These are phyloP conservation scores for Colletotrichum spinosum DNA, from an alignment of 2,329 filamentous ascomycete genomes.

Conservation along the genomic window DNA sequence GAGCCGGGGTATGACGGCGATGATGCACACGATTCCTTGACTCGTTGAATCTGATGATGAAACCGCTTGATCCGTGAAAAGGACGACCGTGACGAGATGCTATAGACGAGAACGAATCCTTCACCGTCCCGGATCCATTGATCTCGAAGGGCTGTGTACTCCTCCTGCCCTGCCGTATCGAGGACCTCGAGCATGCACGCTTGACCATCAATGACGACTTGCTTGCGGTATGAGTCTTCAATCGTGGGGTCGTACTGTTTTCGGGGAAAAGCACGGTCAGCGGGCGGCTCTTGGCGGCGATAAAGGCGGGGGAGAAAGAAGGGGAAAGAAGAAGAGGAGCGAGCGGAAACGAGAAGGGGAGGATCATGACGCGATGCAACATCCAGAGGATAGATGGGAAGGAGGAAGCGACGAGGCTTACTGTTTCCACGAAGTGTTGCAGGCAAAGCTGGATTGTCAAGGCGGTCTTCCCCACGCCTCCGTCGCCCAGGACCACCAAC, in stretches of 20 bases:
- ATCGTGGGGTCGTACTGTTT: slow-evolving; percentile 85
- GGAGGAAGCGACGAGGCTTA: slow-evolving; percentile 54
- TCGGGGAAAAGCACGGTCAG: slow-evolving; percentile 29
- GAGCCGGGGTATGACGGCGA: slow-evolving; percentile 83
- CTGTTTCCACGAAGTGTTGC: slow-evolving; percentile 97
- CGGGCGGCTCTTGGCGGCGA: slow-evolving; percentile 35
- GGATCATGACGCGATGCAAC: slow-evolving; percentile 5
- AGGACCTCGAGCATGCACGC: slow-evolving; percentile 98
- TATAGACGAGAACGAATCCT: slow-evolving; percentile 97
- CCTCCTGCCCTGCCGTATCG: slow-evolving; percentile 97
- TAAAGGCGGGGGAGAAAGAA: slow-evolving; percentile 28
- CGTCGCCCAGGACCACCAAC: slow-evolving; percentile 93
- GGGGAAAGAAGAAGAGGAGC: slow-evolving; percentile 24
- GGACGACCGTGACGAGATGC: slow-evolving; percentile 95
- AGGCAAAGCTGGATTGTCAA: slow-evolving; percentile 96
- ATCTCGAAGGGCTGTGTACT: slow-evolving; percentile 95
- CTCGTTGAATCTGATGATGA: slow-evolving; percentile 95
- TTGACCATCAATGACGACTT: slow-evolving; percentile 92
- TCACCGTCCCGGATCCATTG: slow-evolving; percentile 99
- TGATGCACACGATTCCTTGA: slow-evolving; percentile 88
- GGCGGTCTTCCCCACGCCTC: slow-evolving; percentile 93
- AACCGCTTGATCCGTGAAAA: slow-evolving; percentile 96
- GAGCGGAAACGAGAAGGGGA: slow-evolving; percentile 9
- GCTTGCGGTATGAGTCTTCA: slow-evolving; percentile 89
- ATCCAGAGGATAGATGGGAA: slow-evolving; percentile 1